A percentile compares a stretch with the other conserved stretches of the same genome.
Evolutionary conservation across 306 rosid genomes (phyloP).

Genomic region (Vicia faba): DNA sequence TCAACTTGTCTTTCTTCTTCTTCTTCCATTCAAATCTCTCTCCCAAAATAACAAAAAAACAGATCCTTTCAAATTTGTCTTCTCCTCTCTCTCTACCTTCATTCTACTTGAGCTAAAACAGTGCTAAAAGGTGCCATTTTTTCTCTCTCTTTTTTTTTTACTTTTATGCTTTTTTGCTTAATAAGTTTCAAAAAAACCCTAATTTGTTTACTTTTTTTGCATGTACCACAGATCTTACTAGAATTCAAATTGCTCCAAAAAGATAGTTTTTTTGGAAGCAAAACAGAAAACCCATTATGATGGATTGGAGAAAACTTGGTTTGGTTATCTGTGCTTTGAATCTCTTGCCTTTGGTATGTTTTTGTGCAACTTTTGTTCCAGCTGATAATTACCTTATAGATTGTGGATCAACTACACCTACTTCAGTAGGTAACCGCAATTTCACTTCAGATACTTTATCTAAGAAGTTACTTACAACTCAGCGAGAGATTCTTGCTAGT

Average conservation of each 20-base stretch:
- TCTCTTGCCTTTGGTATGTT: conserved; percentile 40
- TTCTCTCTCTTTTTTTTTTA: conserved; percentile 19
- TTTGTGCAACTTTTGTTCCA: conserved; percentile 56
- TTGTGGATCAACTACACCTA: conserved; percentile 64
- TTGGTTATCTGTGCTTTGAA: conserved; percentile 49
- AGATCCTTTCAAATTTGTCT: not conserved
- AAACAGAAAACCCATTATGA: conserved; percentile 32
- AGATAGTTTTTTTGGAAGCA: not conserved
- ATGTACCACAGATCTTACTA: conserved; percentile 33
- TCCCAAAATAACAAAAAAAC: conserved; percentile 10
- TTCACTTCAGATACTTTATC: conserved; percentile 60
- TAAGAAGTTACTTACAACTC: conserved; percentile 62
- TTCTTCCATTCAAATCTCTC: conserved; percentile 20
- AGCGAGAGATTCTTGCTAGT: conserved; percentile 53
- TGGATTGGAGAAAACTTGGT: conserved; percentile 47
- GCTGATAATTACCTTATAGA: conserved; percentile 72
- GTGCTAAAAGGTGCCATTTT: conserved; percentile 42
- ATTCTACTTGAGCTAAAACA: not conserved
- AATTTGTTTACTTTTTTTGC: conserved; percentile 15
- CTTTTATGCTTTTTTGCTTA: conserved; percentile 22
- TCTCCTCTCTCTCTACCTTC: not conserved
- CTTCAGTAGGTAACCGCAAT: conserved; percentile 57
- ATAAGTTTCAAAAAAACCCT: not conserved
- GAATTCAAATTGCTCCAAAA: conserved; percentile 33
- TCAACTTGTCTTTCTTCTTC: conserved; percentile 33